phyloP scores from a whole-genome alignment of 176 grass and related monocot genomes.

The Stipa capillata region DNA sequence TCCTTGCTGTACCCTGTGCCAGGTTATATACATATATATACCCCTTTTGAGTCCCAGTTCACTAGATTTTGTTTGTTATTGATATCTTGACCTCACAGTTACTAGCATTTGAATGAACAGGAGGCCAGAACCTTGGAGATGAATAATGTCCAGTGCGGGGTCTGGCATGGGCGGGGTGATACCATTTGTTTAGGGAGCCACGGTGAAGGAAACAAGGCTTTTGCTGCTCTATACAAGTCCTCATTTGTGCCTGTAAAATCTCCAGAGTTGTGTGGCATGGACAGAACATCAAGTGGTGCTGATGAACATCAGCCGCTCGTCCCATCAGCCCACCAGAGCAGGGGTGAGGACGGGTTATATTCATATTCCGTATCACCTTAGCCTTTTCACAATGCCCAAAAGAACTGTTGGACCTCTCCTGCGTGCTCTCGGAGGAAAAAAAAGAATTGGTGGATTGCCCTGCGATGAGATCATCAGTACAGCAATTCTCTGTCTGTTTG shows the following conservation, averaged over 20 bases:
- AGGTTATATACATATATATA: slow-evolving; percentile 51
- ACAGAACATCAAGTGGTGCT: slow-evolving; percentile 37
- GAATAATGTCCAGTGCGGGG: slow-evolving; percentile 90
- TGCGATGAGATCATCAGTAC: not conserved
- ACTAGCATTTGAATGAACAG: slow-evolving; percentile 38
- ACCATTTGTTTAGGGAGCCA: slow-evolving; percentile 72
- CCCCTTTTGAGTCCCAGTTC: not conserved
- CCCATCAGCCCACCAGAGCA: slow-evolving; percentile 19
- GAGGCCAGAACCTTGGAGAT: slow-evolving; percentile 94
- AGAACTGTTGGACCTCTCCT: not conserved
- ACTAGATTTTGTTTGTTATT: not conserved
- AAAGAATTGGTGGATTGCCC: not conserved
- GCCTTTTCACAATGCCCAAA: not conserved
- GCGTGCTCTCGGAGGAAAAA: not conserved
- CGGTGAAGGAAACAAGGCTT: slow-evolving; percentile 54
- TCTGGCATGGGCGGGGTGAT: slow-evolving; percentile 95
- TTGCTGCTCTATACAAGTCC: slow-evolving; percentile 43
- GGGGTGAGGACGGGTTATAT: too few species aligned
- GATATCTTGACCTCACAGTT: not conserved
- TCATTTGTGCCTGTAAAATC: slow-evolving; percentile 54
- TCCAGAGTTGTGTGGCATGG: slow-evolving; percentile 77
- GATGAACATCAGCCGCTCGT: slow-evolving; percentile 46
- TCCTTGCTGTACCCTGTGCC: slow-evolving; percentile 82
- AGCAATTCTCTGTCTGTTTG: not conserved
- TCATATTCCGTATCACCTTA: too few species aligned